Base-by-base conservation (phyloP, 352 stramenopile species). In the Globisporangium sylvaticum region DNA sequence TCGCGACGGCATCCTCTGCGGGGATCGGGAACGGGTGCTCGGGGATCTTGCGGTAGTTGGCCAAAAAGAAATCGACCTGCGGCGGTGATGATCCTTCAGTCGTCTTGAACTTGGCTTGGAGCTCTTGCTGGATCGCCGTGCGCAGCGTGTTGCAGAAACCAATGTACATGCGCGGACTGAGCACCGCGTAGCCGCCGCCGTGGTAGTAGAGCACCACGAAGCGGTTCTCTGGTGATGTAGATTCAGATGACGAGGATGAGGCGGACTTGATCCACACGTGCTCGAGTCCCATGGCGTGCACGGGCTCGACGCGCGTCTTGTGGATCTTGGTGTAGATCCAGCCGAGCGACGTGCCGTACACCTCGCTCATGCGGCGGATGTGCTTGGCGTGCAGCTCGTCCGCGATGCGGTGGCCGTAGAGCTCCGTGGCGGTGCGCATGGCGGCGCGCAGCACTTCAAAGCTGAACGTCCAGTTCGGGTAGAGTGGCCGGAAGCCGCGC, bases 21-120 rank as follows among this genome's bases (percentile, higher is more conserved):
- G 72, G 78, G 0, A 72, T 64, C 2, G 78, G 78, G 64, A 79
- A 87, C 39, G 65, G 64, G 50, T 70, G 66, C 56, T 87, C 75
- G 2, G 80, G 80, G 4, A 65, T 34, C 59, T 89, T 89, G 25
- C 73, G 77, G 62, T 89, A 87, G 72, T 86, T 89, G 8, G 68
- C 78, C 1, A 83, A 42, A 27, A 87, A 65, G 5, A 82, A 68
- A 18, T 87, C 69, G 20, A 87, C 69, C 3, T 58, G 53, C 37
- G 74, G 22, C 18, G 31, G 29, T 22, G 55, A 18, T 58, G 42
- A 0, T 32, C 27, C n/a, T n/a, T n/a, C n/a, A n/a, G n/a, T n/a
- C n/a, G n/a, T 50, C 42, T 50, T 22, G 42, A 50, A 50, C 3
- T 50, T 50, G 42, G 42, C 42, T 7, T 31, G 4, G 25, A 80